These are phyloP conservation scores for Tubosaeta sp. DNA, from an alignment of 768 basidiomycete species.

Conservation along the genomic window DNA sequence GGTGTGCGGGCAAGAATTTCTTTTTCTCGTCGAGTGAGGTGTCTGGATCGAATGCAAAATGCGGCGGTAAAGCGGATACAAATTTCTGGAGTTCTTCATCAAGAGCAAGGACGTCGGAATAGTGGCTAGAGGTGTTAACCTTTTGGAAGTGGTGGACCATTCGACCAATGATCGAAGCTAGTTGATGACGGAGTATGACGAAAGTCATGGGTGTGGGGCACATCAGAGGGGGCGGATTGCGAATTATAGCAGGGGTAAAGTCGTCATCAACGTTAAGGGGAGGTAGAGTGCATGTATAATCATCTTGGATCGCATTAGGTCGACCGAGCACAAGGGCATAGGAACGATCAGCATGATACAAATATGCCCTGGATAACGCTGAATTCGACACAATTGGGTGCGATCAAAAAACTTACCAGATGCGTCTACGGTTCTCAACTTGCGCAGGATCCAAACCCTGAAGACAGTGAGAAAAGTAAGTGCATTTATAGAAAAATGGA, in stretches of 20 bases:
- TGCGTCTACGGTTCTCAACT: constrained; percentile 84
- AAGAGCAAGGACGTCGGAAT: constrained; percentile 74
- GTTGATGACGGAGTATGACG: constrained; percentile 77
- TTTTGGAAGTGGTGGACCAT: constrained; percentile 94
- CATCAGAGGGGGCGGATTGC: constrained; percentile 54
- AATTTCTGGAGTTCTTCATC: constrained; percentile 84
- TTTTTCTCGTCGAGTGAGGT: constrained; percentile 65
- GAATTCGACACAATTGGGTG: background rate
- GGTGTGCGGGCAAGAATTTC: constrained; percentile 72
- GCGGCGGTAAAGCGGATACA: constrained; percentile 70
- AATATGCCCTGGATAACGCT: constrained; percentile 58
- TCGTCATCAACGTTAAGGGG: constrained; percentile 73
- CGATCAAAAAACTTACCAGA: constrained; percentile 54
- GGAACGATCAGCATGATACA: constrained; percentile 92
- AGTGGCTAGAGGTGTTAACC: constrained; percentile 71
- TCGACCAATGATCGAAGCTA: constrained; percentile 81
- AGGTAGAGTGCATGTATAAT: constrained; percentile 77
- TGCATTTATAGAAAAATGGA: background rate
- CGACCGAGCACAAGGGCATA: constrained; percentile 89
- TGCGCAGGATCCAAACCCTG: constrained; percentile 71
- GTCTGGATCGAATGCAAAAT: constrained; percentile 74
- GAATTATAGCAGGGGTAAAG: constrained; percentile 38
- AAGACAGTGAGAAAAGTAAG: constrained; percentile 4
- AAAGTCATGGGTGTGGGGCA: constrained; percentile 84
- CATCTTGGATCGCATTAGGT: constrained; percentile 85